Conservation (phyloP, 1,139 yeast species). For the Groenewaldozyma sp. region DNA sequence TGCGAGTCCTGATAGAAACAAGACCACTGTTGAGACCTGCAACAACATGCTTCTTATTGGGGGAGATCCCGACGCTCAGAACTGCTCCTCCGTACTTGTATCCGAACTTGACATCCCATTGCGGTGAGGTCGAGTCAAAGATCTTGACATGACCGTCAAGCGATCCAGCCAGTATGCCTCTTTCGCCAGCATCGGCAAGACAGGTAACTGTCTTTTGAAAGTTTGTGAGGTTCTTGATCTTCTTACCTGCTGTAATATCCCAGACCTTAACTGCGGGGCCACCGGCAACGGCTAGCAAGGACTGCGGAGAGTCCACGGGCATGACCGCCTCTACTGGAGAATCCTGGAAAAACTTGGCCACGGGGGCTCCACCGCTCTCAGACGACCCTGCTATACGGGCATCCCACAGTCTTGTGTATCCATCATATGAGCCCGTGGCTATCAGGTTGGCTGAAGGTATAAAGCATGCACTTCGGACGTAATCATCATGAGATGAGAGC, state of each 20-base stretch:
- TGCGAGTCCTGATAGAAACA: conserved; percentile 78
- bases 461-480: conserved; percentile 74
- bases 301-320: conserved; percentile 53
- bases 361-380: conserved; percentile 36
- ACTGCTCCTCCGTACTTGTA: conserved; percentile 97
- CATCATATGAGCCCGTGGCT: conserved; percentile 94
- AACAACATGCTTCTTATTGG: conserved; percentile 80
- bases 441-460: conserved; percentile 62
- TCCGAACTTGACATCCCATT: conserved; percentile 89
- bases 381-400: conserved; percentile 39
- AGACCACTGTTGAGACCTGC: conserved; percentile 92
- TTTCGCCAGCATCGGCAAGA: conserved; percentile 52
- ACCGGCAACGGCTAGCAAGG: conserved; percentile 68
- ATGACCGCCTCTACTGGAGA: conserved; percentile 88
- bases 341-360: conserved; percentile 45
- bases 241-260: conserved; percentile 76
- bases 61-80: conserved; percentile 80
- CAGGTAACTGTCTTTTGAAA: conserved; percentile 93
- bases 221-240: conserved; percentile 56
- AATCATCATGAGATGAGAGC: conserved; percentile 76
- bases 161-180: conserved; percentile 84
- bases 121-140: conserved; percentile 63
- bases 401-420: conserved; percentile 77
- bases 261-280: conserved; percentile 84
- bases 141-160: conserved; percentile 96